These are phyloP conservation scores for Coprinopsis marcescibilis DNA, from an alignment of 768 basidiomycete genomes.

Conservation along the genomic window DNA sequence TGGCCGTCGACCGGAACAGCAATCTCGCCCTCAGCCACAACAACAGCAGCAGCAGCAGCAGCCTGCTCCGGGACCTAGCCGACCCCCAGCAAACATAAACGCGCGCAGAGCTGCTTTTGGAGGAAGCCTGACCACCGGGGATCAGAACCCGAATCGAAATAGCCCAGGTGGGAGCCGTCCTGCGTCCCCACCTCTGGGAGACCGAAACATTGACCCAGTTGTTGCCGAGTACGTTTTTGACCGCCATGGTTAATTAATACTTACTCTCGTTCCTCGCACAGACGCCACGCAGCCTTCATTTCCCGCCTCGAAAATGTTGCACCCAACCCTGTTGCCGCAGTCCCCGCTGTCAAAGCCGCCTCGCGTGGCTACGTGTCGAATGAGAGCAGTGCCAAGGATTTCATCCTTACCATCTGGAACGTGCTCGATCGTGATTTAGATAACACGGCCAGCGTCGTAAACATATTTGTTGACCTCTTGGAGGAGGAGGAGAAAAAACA, in stretches of 20 bases:
- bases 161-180: conserved; percentile 27
- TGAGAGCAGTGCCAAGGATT: conserved; percentile 76
- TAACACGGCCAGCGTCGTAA: conserved; percentile 67
- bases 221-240: conserved; percentile 42
- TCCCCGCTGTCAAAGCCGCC: conserved; percentile 64
- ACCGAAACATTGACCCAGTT: conserved; percentile 47
- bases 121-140: conserved; percentile 42
- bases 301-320: conserved; percentile 55
- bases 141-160: conserved; percentile 15
- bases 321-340: conserved; percentile 50
- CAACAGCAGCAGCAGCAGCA: conserved; percentile 9
- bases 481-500: conserved; percentile 83
- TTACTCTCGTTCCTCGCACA: conserved; percentile 22
- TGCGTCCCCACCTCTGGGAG: conserved; percentile 35
- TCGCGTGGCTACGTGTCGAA: conserved; percentile 71
- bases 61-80: conserved; percentile 9
- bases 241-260: conserved; percentile 1
- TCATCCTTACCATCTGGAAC: conserved; percentile 87
- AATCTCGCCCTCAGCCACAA: conserved; percentile 28
- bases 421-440: conserved; percentile 50
- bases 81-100: conserved; percentile 16
- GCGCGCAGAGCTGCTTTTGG: conserved; percentile 58
- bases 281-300: conserved; percentile 63
- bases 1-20: conserved; percentile 43
- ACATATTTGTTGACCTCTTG: conserved; percentile 67